Base-by-base conservation (phyloP, 1,139 yeast species). In the Blastobotrys ciferrii region DNA sequence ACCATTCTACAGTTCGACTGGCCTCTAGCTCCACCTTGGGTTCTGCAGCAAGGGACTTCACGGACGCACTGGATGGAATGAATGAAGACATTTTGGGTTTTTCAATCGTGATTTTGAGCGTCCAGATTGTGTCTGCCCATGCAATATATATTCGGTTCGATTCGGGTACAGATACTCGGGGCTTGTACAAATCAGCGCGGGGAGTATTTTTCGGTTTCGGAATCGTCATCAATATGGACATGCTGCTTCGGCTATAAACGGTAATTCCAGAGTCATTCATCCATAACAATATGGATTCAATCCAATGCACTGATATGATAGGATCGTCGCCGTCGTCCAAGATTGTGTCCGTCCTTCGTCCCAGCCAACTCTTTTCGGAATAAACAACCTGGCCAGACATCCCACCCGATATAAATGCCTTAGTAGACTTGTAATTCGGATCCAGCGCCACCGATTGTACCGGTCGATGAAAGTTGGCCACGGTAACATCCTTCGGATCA, bases 401-500 rank as follows among this genome's bases (percentile, higher is more conserved):
- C 0, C 98, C 98, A 2, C 98, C 98, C 33, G 91, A 83, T 0
- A 87, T 74, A 57, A 88, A 89, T 9, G 84, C 75, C 50, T 81
- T 77, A 0, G 82, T 75, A 11, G 73, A 74, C 39, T 66, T 64
- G 63, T 86, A 92, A 53, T 83, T 79, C 15, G 81, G 79, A 57
- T 87, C 95, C 4, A 94, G 66, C 0, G 91, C 85, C 2, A 92
- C 94, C 0, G 95, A 81, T 63, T 89, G 95, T 0, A 94, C 79
- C 0, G 98, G 98, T 31, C 98, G 71, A 59, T 86, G 84, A 65
- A 89, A 87, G 64, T 89, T 95, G 56, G 80, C 85, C 1, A 89
- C 89, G 0, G 78, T 73, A 2, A 85, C 78, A 57, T 84, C 94
- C 25, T 74, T 71, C 15, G 77, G 80, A 52, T 84, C 88, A 1